Base-by-base conservation (phyloP, 73 alveolate species). In the Paramecium pentaurelia region DNA sequence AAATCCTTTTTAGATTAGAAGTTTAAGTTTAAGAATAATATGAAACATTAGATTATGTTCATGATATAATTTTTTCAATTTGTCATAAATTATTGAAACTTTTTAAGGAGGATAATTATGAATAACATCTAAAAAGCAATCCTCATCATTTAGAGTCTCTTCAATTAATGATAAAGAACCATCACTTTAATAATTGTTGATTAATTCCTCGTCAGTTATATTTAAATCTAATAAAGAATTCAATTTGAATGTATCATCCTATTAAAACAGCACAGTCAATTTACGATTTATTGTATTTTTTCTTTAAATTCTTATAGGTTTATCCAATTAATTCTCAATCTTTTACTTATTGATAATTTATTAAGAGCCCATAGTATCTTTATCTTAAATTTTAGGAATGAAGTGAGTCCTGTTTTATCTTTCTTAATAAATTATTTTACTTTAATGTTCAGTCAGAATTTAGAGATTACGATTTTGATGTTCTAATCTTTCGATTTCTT, bases 21-120 rank as follows among this genome's bases (percentile, higher is more conserved):
- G 44, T 80, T 80, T 80, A 6, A 80, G 45, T 80, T 80, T 80
- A 25, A 80, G 73, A 12, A 80, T 80, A 11, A 47, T 80, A 14
- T 47, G 42, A 27, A 80, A 80, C 91, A 80, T 80, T 6, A 80
- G 49, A 32, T 30, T 64, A 47, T 80, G 91, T 80, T 80, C 91
- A 4, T 40, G 32, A 44, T 38, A 80, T 49, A 80, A 11, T 47
- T 80, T 80, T 28, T 47, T 40, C 30, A 80, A 45, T 47, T 80
- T 80, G 27, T 80, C 91, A 44, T 80, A 80, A 18, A 80, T 47
- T 18, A 80, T 80, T 80, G 91, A 80, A 34, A 80, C 91, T 47
- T 80, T 80, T 47, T 80, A 18, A 22, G 91, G 77, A 22, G 91
- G 91, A 47, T 80, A 80, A 80, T 80, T 80, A 8, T 80, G 30